These are phyloP conservation scores for Phytophthora melonis DNA, from an alignment of 352 stramenopile species.

Conservation along the genomic window DNA sequence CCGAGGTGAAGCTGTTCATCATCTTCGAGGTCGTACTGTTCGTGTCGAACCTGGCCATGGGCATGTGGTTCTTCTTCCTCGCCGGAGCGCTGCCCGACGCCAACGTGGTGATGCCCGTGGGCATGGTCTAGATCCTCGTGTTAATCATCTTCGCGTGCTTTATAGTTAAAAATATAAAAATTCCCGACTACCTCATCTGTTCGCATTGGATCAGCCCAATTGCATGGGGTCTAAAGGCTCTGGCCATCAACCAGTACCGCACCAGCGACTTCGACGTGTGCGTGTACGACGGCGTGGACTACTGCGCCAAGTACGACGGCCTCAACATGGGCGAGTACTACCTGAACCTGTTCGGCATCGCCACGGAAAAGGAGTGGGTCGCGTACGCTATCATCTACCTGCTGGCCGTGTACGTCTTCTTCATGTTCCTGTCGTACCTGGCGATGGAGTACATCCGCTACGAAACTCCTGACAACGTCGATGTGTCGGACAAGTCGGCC, in stretches of 20 bases:
- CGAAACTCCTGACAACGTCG: not conserved
- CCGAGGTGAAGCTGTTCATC: slow-evolving; percentile 34
- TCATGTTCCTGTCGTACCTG: slow-evolving; percentile 4
- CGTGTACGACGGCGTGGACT: slow-evolving; percentile 31
- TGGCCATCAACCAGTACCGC: slow-evolving; percentile 36
- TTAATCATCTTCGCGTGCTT: slow-evolving; percentile 6
- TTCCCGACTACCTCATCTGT: slow-evolving; percentile 6
- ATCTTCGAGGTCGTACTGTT: slow-evolving; percentile 52
- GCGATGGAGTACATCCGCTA: slow-evolving; percentile 4
- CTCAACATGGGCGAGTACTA: slow-evolving; percentile 44
- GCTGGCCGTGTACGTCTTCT: slow-evolving; percentile 18
- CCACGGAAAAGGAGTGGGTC: slow-evolving; percentile 14
- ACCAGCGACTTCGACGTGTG: slow-evolving; percentile 27
- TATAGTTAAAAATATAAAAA: not conserved
- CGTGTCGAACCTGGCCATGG: slow-evolving; percentile 38
- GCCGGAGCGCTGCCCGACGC: not conserved
- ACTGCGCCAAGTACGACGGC: slow-evolving; percentile 21
- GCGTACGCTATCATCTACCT: slow-evolving; percentile 19
- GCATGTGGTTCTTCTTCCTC: slow-evolving; percentile 20
- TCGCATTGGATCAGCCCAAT: slow-evolving; percentile 40
- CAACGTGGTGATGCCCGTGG: slow-evolving; percentile 4
- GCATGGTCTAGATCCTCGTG: not conserved
- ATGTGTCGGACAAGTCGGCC: too few relatives aligned
- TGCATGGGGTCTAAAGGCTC: slow-evolving; percentile 18
- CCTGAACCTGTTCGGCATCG: slow-evolving; percentile 3